A percentile compares a stretch with the other conserved stretches of the same genome.
phyloP scores from a whole-genome alignment of 176 grass and related monocot species.

The Hordeum marinum region DNA sequence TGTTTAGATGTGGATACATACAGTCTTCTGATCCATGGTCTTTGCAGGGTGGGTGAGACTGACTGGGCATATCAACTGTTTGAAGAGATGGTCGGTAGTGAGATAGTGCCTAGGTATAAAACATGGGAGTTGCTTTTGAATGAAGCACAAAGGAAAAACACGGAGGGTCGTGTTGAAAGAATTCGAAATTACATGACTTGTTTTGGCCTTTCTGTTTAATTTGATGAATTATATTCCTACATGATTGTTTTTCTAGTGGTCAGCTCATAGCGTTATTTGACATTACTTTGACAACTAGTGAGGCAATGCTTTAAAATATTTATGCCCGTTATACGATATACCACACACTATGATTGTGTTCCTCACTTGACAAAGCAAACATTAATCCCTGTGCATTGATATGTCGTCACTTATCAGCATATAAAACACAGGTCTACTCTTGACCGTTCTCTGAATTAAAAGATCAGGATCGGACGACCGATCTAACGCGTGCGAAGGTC shows the following conservation, averaged over 20 bases:
- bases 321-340: not conserved
- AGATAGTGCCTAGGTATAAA: conserved; percentile 56
- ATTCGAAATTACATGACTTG: conserved; percentile 40
- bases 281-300: not conserved
- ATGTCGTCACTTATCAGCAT: too few relatives aligned
- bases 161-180: conserved; percentile 38
- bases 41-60: conserved; percentile 58
- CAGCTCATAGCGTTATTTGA: not conserved
- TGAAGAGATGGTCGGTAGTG: conserved; percentile 79
- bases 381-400: too few relatives aligned
- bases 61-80: conserved; percentile 55
- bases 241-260: not conserved
- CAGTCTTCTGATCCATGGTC: conserved; percentile 64
- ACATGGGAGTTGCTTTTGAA: conserved; percentile 66
- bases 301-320: not conserved
- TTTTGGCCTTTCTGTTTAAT: conserved; percentile 29
- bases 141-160: conserved; percentile 51
- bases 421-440: too few relatives aligned
- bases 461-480: too few relatives aligned
- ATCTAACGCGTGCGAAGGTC: too few relatives aligned
- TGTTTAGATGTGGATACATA: conserved; percentile 88
- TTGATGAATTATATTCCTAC: not conserved
- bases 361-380: too few relatives aligned
- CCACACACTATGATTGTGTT: not conserved
- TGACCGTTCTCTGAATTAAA: too few relatives aligned